Evolutionary conservation across 2,329 filamentous ascomycete genomes (phyloP), one percentile per base, ranked within the genome.

Genomic region (Trichothecium roseum): DNA sequence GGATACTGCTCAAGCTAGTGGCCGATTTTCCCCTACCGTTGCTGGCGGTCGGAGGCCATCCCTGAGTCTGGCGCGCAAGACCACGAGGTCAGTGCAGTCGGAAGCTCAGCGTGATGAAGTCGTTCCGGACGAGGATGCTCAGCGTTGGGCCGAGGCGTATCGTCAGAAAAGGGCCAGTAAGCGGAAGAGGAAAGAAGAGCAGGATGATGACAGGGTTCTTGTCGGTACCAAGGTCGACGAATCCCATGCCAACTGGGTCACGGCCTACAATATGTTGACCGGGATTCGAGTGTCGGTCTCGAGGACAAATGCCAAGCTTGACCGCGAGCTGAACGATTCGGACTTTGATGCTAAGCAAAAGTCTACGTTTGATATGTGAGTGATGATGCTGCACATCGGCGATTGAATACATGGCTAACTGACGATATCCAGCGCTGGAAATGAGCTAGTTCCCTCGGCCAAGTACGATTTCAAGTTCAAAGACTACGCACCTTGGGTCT

Each of bases 401-500:
- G n/a, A n/a, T n/a, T n/a, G n/a, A n/a, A n/a, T n/a, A n/a, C n/a
- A n/a, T 22, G 33, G 39, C 44, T 49, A 40, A 47, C 35, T 24
- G 20, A 10, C 20, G 6, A 28, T 35, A n/a, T 29, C 38, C 51
- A 88, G 84, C 54, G 93, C 88, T 45, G 91, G 91, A 45, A 95
- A 95, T 57, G 91, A 98, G 66, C 69, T 98, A 56, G 94, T 94
- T 5, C 91, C 91, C 16, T 95, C 89, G 42, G 88, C 91, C 47
- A 96, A 98, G 63, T 98, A 98, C 66, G 91, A 98, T 64, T 98
- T 98, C 78, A 98, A 98, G 62, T 98, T 98, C 72, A 98, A 98
- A 66, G 91, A 98, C 63, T 98, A 98, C 60, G 89, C 89, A n/a
- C 91, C 91, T 38, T 96, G 89, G 88, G 91, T 98, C 40, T 98